Evolutionary conservation across 1,284 basidiomycete species (phyloP), one percentile per base, ranked within the genome.

Genomic region (Stygiomarasmius scandens): DNA sequence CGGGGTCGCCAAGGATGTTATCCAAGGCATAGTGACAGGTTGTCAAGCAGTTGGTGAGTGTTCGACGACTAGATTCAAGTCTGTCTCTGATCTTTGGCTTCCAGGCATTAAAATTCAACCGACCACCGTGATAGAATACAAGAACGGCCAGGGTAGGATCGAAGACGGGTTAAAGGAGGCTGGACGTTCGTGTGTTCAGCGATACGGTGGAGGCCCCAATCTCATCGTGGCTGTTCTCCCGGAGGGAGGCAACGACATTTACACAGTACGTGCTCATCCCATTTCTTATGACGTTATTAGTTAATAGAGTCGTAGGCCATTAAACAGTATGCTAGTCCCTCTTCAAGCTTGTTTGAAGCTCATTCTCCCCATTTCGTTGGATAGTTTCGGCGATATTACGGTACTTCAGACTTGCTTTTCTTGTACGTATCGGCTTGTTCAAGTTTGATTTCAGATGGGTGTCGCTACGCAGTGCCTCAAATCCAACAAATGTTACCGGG

Each of bases 381-480:
- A 57, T 58, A 90, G 88, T 61, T 90, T 90, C 55, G 89, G 88
- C 19, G 89, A 90, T 64, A 74, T 89, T 36, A 72, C 76, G 86
- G 75, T 77, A 56, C 87, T 89, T 29, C 5, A 11, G 4, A 22
- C 1, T 11, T 38, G 2, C 10, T 0, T 32, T 6, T 20, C 1
- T 24, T 9, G 29, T 55, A 38, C 36, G 41, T 25, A 63, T 29
- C 11, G 16, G 12, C 19, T 19, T 34, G 9, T 8, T 20, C 12
- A 32, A 32, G 12, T 32, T 12, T 32, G 29, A 5, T 32, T 44
- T 3, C 52, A 78, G 77, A 64, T 66, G n/a, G 78, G 79, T 2
- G 83, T 90, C 8, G 80, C 87, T 0, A 92, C 89, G 0, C 89
- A 90, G 60, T 92, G 90, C 67, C 62, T 92, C 66, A 89, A 87